Evolutionary conservation across 2,329 filamentous ascomycete species (phyloP), one percentile per base, ranked within the genome.

Genomic region (Chaetoscypha palmicola): DNA sequence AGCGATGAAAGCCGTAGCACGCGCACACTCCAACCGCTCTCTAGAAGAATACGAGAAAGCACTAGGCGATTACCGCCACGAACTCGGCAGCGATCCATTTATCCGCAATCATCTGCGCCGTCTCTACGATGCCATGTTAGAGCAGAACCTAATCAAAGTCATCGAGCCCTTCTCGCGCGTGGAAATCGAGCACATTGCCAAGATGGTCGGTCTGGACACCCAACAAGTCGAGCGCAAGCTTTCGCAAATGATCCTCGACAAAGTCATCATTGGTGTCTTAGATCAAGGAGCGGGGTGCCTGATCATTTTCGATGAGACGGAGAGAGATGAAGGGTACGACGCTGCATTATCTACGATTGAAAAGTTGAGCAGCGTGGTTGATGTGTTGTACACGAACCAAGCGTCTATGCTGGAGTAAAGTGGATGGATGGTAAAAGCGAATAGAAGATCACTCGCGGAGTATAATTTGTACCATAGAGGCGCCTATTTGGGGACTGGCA

Each of bases 141-240:
- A 98, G 73, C 92, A 98, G 76, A 98, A 98, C 68, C 77, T 98
- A 32, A 94, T 97, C 77, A 97, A 98, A 74, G 92, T 98, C 51
- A 98, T 98, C 63, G 92, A 98, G 74, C 92, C 92, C 17, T 98
- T 97, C 71, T 94, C 87, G 61, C 81, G 90, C 50, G 92, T 98
- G 42, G 92, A 98, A 70, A 94, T 98, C 59, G 85, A 83, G 58
- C 92, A 98, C 65, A 88, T 98, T 59, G 91, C 92, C 56, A 89
- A 92, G 73, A 94, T 97, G 84, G 92, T 98, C 41, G 90, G 91
- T 30, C 75, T 98, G 50, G 92, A 97, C 65, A 94, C 87, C 20
- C 83, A 88, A 66, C 91, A 97, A 71, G 92, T 98, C 48, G 94
- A 98, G 78, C 81, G 90, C 58, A 98, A 98, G 76, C 76, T 98